Percentiles rank a stretch among this genome's conserved stretches.
Evolutionary conservation across 345 rosid genomes (phyloP).

Genomic region (Aquilaria yunnanensis): DNA sequence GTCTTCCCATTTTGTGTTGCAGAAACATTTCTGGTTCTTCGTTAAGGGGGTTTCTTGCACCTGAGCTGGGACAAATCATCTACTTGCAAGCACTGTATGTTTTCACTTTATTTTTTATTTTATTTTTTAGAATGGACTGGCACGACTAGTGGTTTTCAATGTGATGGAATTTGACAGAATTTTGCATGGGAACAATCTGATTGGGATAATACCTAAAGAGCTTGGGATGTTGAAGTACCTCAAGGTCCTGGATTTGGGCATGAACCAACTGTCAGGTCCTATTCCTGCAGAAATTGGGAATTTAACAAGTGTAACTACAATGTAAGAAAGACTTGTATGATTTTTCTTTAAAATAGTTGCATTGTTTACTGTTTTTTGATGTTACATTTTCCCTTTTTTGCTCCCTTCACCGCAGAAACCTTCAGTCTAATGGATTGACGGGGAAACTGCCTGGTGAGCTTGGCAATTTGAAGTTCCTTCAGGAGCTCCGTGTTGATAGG

Average conservation of each 20-base stretch:
- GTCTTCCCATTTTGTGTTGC: conserved; percentile 17
- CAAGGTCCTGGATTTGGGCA: conserved; percentile 83
- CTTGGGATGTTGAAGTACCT: conserved; percentile 72
- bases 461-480: conserved; percentile 65
- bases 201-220: conserved; percentile 85
- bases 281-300: conserved; percentile 83
- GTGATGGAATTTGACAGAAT: conserved; percentile 43
- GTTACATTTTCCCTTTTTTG: conserved; percentile 6
- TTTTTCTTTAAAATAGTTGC: conserved; percentile 4
- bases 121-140: not conserved
- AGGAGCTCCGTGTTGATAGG: conserved; percentile 77
- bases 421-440: conserved; percentile 86
- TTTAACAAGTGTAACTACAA: conserved; percentile 39
- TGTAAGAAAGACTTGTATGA: conserved; percentile 35
- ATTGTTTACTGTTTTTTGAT: not conserved
- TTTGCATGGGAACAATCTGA: conserved; percentile 60
- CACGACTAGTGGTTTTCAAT: conserved; percentile 8
- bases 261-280: conserved; percentile 69
- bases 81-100: conserved; percentile 74
- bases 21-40: conserved; percentile 76
- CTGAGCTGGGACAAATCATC: conserved; percentile 67
- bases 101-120: conserved; percentile 1
- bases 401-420: conserved; percentile 54
- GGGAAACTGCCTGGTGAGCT: conserved; percentile 77
- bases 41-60: conserved; percentile 78